These are phyloP conservation scores for Exophiala sp. DNA, from an alignment of 2,329 filamentous ascomycete genomes.

Conservation along the genomic window DNA sequence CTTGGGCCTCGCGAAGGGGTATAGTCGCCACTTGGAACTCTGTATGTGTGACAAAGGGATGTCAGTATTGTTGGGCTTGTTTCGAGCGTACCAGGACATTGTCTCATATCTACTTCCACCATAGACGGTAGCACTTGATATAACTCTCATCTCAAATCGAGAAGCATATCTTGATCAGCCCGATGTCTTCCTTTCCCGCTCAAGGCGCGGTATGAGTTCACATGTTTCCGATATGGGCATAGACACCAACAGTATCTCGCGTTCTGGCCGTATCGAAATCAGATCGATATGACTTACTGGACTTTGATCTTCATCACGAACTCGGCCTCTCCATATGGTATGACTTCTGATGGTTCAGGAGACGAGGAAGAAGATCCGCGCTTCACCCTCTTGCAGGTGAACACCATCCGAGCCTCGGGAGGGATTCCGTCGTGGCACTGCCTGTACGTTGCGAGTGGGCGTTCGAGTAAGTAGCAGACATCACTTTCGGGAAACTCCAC, in stretches of 20 bases:
- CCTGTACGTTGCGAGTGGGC: constrained; percentile 22
- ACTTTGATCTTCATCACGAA: constrained; percentile 28
- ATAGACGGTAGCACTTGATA: no score
- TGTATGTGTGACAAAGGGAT: background rate
- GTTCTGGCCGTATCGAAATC: background rate
- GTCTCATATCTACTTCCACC: no score
- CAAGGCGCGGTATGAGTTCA: no score
- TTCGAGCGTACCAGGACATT: background rate
- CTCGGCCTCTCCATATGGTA: constrained; percentile 6
- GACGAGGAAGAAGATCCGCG: background rate
- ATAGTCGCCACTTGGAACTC: constrained; percentile 11
- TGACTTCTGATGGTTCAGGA: background rate
- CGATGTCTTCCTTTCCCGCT: no score
- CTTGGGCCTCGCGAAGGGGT: constrained; percentile 19
- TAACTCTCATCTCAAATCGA: no score
- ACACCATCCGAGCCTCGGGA: constrained; percentile 23
- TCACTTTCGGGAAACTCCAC: constrained; percentile 12
- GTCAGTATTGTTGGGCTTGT: no score
- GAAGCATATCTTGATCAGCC: no score
- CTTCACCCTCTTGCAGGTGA: constrained; percentile 18
- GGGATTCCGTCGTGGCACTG: constrained; percentile 27
- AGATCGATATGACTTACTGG: constrained; percentile 13
- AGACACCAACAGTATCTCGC: background rate
- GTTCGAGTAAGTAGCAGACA: constrained; percentile 17
- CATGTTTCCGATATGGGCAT: no score